A percentile compares a stretch with the other conserved stretches of the same genome.
Conservation (phyloP, 2,329 filamentous ascomycete genomes). For the Mollisia scopiformis region DNA sequence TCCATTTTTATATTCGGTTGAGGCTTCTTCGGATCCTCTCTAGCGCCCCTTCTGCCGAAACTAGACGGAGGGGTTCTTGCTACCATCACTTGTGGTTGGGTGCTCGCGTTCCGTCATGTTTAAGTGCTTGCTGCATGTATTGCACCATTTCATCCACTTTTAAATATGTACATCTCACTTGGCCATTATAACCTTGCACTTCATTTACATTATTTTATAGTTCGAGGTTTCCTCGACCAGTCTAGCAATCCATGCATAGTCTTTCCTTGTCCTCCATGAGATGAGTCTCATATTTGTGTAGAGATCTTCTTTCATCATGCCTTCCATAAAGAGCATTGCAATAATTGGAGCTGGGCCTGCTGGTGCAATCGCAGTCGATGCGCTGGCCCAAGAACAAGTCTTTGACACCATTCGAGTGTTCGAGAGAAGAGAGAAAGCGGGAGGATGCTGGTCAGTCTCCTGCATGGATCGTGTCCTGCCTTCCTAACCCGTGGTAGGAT, state of each 20-base stretch:
- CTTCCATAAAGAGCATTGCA: conserved; percentile 47
- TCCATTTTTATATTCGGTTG: background rate
- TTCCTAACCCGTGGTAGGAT: conserved; percentile 40
- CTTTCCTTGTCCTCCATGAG: background rate
- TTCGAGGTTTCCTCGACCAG: background rate
- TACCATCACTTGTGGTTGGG: no score
- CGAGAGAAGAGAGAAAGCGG: conserved; percentile 60
- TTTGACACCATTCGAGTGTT: conserved; percentile 65
- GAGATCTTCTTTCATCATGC: conserved; percentile 17
- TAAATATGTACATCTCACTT: background rate
- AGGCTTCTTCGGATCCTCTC: background rate
- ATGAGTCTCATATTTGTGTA: background rate
- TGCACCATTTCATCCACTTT: conserved; percentile 15
- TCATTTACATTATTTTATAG: background rate
- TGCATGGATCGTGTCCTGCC: background rate
- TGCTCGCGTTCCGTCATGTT: no score
- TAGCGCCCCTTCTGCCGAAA: conserved; percentile 11
- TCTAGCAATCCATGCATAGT: background rate
- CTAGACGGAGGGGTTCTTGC: conserved; percentile 12
- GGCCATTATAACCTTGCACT: background rate
- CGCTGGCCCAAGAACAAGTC: conserved; percentile 57
- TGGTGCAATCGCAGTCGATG: conserved; percentile 63
- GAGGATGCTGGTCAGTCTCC: conserved; percentile 60
- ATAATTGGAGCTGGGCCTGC: conserved; percentile 64
- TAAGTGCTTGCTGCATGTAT: conserved; percentile 10